phyloP scores from a whole-genome alignment of 306 rosid genomes.

The Cucurbita argyrosperma region DNA sequence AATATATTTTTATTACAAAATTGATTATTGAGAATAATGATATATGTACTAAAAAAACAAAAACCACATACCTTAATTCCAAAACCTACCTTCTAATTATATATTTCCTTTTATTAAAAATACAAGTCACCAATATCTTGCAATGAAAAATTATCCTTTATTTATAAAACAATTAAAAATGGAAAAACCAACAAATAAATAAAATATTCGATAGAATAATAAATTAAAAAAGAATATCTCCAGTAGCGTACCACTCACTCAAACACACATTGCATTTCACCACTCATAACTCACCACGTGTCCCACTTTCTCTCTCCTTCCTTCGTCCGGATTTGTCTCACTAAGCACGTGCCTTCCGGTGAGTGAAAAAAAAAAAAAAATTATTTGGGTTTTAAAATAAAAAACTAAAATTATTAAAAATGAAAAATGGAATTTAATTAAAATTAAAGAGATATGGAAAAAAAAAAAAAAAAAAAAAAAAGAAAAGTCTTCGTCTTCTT shows the following conservation, averaged over 20 bases:
- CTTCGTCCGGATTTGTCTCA: constrained; percentile 5
- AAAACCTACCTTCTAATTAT: not conserved
- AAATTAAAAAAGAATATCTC: not conserved
- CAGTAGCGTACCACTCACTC: constrained; percentile 8
- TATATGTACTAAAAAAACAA: too few species aligned
- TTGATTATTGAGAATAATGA: too few species aligned
- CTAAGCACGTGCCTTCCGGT: constrained; percentile 7
- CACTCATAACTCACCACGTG: not conserved
- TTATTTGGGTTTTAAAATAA: not conserved
- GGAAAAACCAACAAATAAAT: too few species aligned
- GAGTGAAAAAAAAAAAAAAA: not conserved
- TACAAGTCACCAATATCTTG: too few species aligned
- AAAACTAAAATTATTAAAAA: not conserved
- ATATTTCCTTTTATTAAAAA: too few species aligned
- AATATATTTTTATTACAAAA: too few species aligned
- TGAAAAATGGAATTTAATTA: not conserved
- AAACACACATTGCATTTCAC: not conserved
- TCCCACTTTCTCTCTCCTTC: not conserved
- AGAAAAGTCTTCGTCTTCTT: constrained; percentile 8
- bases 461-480: too few species aligned
- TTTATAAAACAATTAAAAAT: too few species aligned
- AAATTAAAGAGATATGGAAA: not conserved
- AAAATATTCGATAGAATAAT: too few species aligned
- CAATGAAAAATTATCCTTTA: too few species aligned
- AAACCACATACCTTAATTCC: not conserved